Conservation (phyloP, 305 asterid species). For the Nicotiana rustica region DNA sequence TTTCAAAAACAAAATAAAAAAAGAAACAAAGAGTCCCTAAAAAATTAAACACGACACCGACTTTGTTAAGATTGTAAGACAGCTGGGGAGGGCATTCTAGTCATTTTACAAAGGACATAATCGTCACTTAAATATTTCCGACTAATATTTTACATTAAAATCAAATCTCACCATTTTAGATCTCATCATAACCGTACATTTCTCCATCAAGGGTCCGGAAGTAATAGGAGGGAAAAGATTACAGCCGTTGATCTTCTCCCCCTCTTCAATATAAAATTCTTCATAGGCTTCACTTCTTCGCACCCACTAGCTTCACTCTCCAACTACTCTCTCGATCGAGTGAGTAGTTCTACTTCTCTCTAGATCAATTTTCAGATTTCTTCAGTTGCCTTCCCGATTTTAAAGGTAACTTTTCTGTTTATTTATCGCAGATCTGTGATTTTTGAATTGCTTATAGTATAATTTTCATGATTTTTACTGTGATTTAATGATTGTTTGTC, state of each 20-base stretch:
- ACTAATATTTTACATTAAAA: conserved; percentile 23
- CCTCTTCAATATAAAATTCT: conserved; percentile 47
- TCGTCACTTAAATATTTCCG: conserved; percentile 33
- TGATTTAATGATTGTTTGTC: conserved; percentile 7
- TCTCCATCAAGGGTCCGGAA: conserved; percentile 26
- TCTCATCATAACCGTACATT: conserved; percentile 46
- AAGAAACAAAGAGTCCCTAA: neutral
- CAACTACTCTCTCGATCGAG: conserved; percentile 39
- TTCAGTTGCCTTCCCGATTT: neutral
- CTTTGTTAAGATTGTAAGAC: neutral
- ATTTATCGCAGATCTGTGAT: conserved; percentile 5
- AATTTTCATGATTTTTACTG: neutral
- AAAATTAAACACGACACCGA: neutral
- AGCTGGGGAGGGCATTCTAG: conserved; percentile 28
- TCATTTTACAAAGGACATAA: conserved; percentile 39
- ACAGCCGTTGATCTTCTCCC: conserved; percentile 47
- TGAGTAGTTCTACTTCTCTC: conserved; percentile 32
- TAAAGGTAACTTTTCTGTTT: conserved; percentile 35
- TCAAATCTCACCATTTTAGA: conserved; percentile 32
- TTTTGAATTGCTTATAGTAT: neutral
- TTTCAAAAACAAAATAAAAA: too few relatives aligned
- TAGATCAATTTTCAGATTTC: conserved; percentile 36
- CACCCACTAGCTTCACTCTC: conserved; percentile 24
- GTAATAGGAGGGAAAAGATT: conserved; percentile 56
- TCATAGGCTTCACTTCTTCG: conserved; percentile 37